These are phyloP conservation scores for Astrothelium subdiscretum DNA, from an alignment of 495 filamentous ascomycete species.

Conservation along the genomic window DNA sequence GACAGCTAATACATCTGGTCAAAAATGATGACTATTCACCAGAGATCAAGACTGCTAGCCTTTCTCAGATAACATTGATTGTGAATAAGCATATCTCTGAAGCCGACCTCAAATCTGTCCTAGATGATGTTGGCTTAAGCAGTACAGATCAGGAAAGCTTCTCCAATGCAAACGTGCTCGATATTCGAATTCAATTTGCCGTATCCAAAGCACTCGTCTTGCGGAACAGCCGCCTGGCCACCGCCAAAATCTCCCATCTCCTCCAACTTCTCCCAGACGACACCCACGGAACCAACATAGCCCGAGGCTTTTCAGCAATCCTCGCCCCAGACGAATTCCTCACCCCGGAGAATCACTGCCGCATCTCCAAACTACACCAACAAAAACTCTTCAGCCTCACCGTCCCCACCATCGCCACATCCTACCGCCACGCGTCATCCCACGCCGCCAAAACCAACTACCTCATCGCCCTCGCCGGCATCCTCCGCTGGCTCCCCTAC, in stretches of 20 bases:
- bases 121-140: constrained; percentile 23
- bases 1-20: constrained; percentile 23
- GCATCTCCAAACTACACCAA: constrained; percentile 50
- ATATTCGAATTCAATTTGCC: constrained; percentile 29
- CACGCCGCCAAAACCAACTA: constrained; percentile 43
- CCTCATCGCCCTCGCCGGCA: constrained; percentile 53
- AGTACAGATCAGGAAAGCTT: constrained; percentile 17
- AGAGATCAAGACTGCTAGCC: constrained; percentile 34
- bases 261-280: constrained; percentile 39
- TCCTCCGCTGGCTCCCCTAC: constrained; percentile 50
- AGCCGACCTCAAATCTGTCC: constrained; percentile 27
- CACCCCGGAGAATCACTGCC: constrained; percentile 50
- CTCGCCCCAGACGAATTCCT: constrained; percentile 55
- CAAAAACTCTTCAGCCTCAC: constrained; percentile 55
- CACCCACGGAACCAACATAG: constrained; percentile 33
- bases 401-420: constrained; percentile 44
- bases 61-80: constrained; percentile 52
- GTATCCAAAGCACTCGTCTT: constrained; percentile 30
- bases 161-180: constrained; percentile 24
- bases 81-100: constrained; percentile 55
- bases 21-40: constrained; percentile 6
- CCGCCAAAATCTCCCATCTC: constrained; percentile 39
- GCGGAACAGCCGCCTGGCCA: constrained; percentile 24
- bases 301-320: constrained; percentile 49
- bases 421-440: constrained; percentile 39